Conservation (phyloP, 345 rosid genomes). For the Corymbia maculata region DNA sequence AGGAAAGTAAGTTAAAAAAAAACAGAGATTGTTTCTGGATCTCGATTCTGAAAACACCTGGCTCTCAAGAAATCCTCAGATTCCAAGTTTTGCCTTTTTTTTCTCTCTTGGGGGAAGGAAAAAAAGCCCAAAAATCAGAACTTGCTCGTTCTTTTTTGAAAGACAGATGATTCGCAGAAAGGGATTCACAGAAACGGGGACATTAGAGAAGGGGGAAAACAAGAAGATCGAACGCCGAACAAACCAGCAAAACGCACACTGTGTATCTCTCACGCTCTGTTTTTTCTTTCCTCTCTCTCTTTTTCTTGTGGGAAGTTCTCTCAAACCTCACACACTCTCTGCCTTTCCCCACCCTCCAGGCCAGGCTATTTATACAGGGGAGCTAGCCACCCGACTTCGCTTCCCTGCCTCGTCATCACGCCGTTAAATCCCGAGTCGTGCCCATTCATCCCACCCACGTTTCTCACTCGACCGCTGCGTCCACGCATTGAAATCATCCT, state of each 20-base stretch:
- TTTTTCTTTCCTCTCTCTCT: not conserved
- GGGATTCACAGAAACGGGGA: constrained; percentile 65
- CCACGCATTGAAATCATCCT: not conserved
- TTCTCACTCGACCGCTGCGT: not conserved
- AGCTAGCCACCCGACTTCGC: not conserved
- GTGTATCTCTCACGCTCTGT: not conserved
- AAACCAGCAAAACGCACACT: not conserved
- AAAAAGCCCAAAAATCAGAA: constrained; percentile 37
- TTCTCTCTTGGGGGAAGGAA: not conserved
- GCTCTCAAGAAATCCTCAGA: constrained; percentile 23
- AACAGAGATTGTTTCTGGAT: constrained; percentile 23
- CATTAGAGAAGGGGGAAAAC: constrained; percentile 15
- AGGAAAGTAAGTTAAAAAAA: not conserved
- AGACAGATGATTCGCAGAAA: constrained; percentile 80
- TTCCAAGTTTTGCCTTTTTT: constrained; percentile 40
- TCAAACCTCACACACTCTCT: constrained; percentile 3
- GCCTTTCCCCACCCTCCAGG: not conserved
- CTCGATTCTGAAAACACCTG: constrained; percentile 85
- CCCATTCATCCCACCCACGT: not conserved
- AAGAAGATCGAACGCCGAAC: not conserved
- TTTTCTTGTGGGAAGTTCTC: not conserved
- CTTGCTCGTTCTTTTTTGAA: constrained; percentile 9
- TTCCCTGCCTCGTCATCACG: not conserved
- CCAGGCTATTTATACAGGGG: not conserved
- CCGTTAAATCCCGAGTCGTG: not conserved